phyloP scores from a whole-genome alignment of 2,329 filamentous ascomycete species.

The Endothia cerciana region DNA sequence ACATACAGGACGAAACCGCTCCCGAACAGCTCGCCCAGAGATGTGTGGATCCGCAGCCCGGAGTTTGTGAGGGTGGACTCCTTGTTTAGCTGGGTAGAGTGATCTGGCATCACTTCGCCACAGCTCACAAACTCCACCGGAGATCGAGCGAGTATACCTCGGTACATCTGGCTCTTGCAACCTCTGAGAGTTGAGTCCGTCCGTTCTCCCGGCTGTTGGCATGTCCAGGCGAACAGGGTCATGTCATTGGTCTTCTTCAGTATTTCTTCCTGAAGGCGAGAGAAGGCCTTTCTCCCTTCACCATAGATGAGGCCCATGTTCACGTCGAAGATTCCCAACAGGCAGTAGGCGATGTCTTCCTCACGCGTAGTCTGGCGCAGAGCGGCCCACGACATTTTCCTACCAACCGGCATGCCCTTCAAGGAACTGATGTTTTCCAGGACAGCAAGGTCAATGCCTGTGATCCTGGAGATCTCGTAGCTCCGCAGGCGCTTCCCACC shows the following conservation, averaged over 20 bases:
- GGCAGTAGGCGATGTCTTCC: constrained; percentile 34
- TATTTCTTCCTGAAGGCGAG: constrained; percentile 36
- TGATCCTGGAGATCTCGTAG: constrained; percentile 22
- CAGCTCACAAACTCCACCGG: constrained; percentile 27
- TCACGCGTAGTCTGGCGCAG: constrained; percentile 31
- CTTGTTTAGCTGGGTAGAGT: constrained; percentile 22
- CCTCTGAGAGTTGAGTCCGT: constrained; percentile 8
- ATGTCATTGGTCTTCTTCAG: constrained; percentile 30
- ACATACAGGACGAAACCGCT: constrained; percentile 26
- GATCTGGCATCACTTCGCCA: constrained; percentile 22
- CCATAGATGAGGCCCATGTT: constrained; percentile 38
- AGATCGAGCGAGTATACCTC: constrained; percentile 29
- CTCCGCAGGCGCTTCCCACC: constrained; percentile 24
- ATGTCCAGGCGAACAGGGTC: constrained; percentile 30
- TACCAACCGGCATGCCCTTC: constrained; percentile 29
- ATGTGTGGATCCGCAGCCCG: constrained; percentile 27
- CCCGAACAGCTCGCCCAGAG: constrained; percentile 15
- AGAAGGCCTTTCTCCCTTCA: constrained; percentile 34
- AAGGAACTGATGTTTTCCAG: constrained; percentile 25
- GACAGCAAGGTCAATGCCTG: constrained; percentile 25
- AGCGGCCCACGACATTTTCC: constrained; percentile 37
- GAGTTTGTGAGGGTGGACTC: constrained; percentile 29
- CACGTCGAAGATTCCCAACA: constrained; percentile 34
- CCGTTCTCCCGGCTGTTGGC: constrained; percentile 10
- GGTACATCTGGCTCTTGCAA: constrained; percentile 23